Conservation (phyloP, 495 filamentous ascomycete genomes). For the Tuber aestivum region DNA sequence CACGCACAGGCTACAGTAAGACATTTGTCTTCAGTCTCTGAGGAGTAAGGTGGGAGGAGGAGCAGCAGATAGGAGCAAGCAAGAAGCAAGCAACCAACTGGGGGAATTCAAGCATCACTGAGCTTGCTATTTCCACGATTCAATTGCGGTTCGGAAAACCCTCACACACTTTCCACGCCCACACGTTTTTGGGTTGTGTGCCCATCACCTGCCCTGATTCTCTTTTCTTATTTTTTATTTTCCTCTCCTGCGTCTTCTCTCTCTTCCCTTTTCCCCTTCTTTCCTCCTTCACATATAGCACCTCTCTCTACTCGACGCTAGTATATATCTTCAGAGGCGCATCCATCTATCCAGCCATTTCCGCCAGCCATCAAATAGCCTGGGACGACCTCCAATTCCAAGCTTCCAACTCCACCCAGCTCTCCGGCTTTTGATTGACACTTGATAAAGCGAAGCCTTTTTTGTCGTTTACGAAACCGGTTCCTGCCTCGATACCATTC, state of each 20-base stretch:
- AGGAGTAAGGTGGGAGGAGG: background rate
- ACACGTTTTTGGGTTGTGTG: constrained; percentile 6
- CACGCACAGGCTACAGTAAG: constrained; percentile 25
- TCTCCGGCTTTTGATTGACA: background rate
- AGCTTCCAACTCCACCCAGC: background rate
- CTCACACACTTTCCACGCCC: background rate
- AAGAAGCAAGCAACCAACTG: constrained; percentile 4
- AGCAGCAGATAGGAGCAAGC: background rate
- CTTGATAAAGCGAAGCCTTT: constrained; percentile 11
- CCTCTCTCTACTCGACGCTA: constrained; percentile 35
- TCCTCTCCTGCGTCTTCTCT: constrained; percentile 33
- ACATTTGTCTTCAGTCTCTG: constrained; percentile 23
- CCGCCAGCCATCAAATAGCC: constrained; percentile 35
- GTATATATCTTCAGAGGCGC: constrained; percentile 38
- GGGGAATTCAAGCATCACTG: background rate
- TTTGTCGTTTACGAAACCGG: constrained; percentile 27
- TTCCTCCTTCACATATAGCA: constrained; percentile 19
- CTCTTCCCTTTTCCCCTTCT: constrained; percentile 18
- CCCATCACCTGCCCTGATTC: constrained; percentile 25
- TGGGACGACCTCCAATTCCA: constrained; percentile 12
- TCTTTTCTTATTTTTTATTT: constrained; percentile 26
- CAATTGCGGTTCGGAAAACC: constrained; percentile 5
- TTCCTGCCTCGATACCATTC: constrained; percentile 36
- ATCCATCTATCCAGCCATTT: constrained; percentile 35
- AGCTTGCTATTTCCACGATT: background rate